Percentiles rank a stretch among this genome's conserved stretches.
phyloP scores from a whole-genome alignment of 108 stramenopile genomes.

The Chaetoceros muelleri region DNA sequence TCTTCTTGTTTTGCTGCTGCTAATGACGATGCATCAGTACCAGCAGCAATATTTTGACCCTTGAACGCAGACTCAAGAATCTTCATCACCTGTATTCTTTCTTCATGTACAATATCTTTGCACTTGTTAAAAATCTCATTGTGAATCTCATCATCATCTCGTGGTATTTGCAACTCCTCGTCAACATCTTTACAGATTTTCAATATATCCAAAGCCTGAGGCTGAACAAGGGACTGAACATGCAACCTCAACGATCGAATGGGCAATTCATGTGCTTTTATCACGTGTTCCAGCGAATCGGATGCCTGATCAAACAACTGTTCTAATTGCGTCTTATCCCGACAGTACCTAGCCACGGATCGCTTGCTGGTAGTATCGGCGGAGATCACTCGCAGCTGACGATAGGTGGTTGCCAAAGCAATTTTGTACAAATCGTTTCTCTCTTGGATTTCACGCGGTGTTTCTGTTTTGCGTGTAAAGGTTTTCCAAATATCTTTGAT shows the following conservation, averaged over 20 bases:
- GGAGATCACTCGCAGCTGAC: slow-evolving; percentile 17
- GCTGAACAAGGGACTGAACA: slow-evolving; percentile 41
- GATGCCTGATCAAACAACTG: slow-evolving; percentile 34
- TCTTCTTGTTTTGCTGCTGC: slow-evolving; percentile 13
- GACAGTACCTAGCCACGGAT: not conserved
- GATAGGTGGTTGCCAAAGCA: slow-evolving; percentile 34
- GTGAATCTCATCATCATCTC: slow-evolving; percentile 11
- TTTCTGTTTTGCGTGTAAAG: not conserved
- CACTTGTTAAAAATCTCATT: slow-evolving; percentile 5
- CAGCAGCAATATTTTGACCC: slow-evolving; percentile 1
- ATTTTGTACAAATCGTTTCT: slow-evolving; percentile 48
- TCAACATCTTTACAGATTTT: slow-evolving; percentile 37
- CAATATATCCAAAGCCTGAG: slow-evolving; percentile 41
- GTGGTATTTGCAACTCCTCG: slow-evolving; percentile 13
- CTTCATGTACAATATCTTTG: slow-evolving; percentile 15
- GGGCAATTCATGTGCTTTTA: slow-evolving; percentile 33
- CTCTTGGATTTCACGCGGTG: slow-evolving; percentile 50
- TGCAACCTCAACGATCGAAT: slow-evolving; percentile 42
- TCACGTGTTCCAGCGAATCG: slow-evolving; percentile 26
- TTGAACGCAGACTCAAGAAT: not conserved
- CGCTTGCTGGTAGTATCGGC: not conserved
- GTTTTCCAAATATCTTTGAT: not conserved
- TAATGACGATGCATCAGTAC: slow-evolving; percentile 1
- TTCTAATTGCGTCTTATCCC: slow-evolving; percentile 15
- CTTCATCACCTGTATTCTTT: slow-evolving; percentile 10